These are phyloP conservation scores for Trichoderma oligosporum DNA, from an alignment of 2,329 filamentous ascomycete species.

Conservation along the genomic window DNA sequence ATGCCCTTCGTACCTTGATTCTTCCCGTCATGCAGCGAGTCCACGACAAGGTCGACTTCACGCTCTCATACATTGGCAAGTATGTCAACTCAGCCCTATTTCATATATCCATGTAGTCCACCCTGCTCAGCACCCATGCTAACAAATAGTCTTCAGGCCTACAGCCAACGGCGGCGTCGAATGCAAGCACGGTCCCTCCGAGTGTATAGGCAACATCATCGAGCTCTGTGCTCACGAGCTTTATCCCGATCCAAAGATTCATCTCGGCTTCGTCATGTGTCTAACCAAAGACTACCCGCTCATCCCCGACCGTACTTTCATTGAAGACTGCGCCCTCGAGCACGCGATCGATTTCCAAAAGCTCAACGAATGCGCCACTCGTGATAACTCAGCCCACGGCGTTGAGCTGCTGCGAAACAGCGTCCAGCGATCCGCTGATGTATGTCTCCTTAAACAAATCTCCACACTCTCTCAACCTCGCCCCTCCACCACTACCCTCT, in stretches of 20 bases:
- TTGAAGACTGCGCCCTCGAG: slow-evolving; percentile 85
- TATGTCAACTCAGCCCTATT: slow-evolving; percentile 38
- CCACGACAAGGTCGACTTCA: slow-evolving; percentile 83
- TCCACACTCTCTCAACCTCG: no score
- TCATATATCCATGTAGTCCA: neutral
- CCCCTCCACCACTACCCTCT: no score
- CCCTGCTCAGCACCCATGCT: neutral
- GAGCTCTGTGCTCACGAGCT: slow-evolving; percentile 83
- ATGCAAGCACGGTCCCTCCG: slow-evolving; percentile 83
- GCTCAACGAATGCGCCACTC: slow-evolving; percentile 76
- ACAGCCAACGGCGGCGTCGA: slow-evolving; percentile 76
- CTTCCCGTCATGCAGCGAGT: slow-evolving; percentile 82
- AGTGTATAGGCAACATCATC: slow-evolving; percentile 91
- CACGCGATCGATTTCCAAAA: slow-evolving; percentile 80
- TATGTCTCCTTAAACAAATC: slow-evolving; percentile 34
- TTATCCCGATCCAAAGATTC: slow-evolving; percentile 81
- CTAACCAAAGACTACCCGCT: slow-evolving; percentile 68
- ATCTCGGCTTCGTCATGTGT: slow-evolving; percentile 91
- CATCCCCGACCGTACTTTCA: slow-evolving; percentile 74
- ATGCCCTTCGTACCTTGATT: slow-evolving; percentile 76
- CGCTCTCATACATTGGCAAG: slow-evolving; percentile 83
- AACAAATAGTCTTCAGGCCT: slow-evolving; percentile 43
- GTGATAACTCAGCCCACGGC: slow-evolving; percentile 69
- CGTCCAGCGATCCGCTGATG: slow-evolving; percentile 58
- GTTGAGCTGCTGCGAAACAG: slow-evolving; percentile 65